Evolutionary conservation across 495 filamentous ascomycete species (phyloP), one percentile per base, ranked within the genome.

Genomic region (Tuber brumale): DNA sequence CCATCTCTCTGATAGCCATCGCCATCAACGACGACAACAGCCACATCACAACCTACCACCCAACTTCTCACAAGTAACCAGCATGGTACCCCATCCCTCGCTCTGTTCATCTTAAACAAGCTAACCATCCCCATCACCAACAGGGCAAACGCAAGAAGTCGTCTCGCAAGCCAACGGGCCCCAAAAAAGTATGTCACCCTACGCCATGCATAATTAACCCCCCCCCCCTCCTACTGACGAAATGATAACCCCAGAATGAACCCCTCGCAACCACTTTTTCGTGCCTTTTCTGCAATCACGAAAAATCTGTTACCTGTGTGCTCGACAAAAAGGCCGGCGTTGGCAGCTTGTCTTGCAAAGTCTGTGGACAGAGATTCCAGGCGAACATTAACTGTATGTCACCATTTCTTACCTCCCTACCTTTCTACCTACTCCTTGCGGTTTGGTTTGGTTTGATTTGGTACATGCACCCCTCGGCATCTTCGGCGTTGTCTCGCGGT

Each of bases 231-330:
- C 35, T 35, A 41, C 71, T 73, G 74, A 70, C 74, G 69, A 81
- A 41, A 31, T 37, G 66, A 73, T 69, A 70, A 74, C 23, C 48
- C 9, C 81, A 97, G 95, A 89, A 89, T 82, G 95, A 97, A 81
- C 92, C 93, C 21, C 89, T 99, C n/a, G 86, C 93, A 23, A 94
- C 91, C 3, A 87, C 89, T 35, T 99, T 99, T 84, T 90, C 93
- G n/a, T 99, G 95, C 83, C 89, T 97, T 44, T 99, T 99, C 85
- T 99, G 95, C 87, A 98, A 97, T 84, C 94, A 98, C 85, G 96
- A 98, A 82, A 93, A 92, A 70, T 91, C 94, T 0, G 92, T 99
- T 46, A 87, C 90, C 2, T 92, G 97, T 79, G 93, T 94, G 82
- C 85, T 99, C 57, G 93, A 98, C 78, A 97, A 95, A 87, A 98